Evolutionary conservation across 805 yeast genomes (phyloP).

Genomic region (Wickerhamomyces silvicola): DNA sequence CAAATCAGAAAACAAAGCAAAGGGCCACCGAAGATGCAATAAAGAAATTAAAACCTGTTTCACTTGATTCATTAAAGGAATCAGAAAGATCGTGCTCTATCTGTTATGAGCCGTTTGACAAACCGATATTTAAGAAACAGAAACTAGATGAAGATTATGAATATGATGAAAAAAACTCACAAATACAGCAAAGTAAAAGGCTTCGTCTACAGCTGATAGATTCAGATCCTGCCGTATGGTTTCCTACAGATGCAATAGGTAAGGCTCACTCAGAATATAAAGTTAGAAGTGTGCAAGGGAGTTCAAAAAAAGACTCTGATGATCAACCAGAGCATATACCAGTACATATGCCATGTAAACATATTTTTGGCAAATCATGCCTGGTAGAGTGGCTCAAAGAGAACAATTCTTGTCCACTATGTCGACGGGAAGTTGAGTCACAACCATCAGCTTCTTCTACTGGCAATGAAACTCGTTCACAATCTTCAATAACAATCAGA

Average conservation of each 20-base stretch:
- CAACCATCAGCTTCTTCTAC: conserved; percentile 3
- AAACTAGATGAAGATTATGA: no score
- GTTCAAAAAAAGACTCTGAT: not conserved
- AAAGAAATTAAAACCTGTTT: conserved; percentile 7
- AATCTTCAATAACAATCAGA: conserved; percentile 8
- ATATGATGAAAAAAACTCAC: no score
- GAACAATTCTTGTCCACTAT: conserved; percentile 77
- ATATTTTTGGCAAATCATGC: conserved; percentile 79
- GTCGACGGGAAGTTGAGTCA: conserved; percentile 31
- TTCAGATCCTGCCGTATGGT: conserved; percentile 13
- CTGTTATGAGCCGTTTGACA: conserved; percentile 17
- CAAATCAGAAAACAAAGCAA: no score
- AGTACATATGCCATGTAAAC: conserved; percentile 75
- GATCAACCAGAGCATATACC: conserved; percentile 46
- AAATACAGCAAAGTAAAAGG: no score
- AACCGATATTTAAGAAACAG: no score
- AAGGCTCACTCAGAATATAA: conserved; percentile 8
- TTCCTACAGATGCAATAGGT: conserved; percentile 12
- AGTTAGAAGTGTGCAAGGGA: not conserved
- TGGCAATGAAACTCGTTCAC: not conserved
- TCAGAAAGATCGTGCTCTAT: conserved; percentile 13
- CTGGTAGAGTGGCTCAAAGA: conserved; percentile 73
- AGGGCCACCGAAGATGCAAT: conserved; percentile 19
- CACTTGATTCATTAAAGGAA: conserved; percentile 6
- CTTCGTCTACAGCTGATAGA: conserved; percentile 1